Evolutionary conservation across 805 yeast genomes (phyloP), one percentile per base, ranked within the genome.

Genomic region (Wickerhamiella galacta): DNA sequence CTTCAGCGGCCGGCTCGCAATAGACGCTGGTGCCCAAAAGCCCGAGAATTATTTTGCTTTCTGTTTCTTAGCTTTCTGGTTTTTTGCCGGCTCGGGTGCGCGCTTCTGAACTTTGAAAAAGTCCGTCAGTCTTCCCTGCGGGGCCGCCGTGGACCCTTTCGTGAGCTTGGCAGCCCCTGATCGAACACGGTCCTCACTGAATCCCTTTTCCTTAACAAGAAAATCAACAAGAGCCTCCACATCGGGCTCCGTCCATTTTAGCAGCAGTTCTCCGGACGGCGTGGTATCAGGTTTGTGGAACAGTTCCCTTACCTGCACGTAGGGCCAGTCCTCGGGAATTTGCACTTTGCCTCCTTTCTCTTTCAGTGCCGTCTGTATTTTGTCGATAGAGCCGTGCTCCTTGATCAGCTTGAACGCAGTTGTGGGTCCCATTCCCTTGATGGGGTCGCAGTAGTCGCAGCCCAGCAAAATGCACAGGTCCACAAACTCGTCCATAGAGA

Each of bases 361-460:
- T 32, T 71, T 64, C 22, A 83, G 68, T 38, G 56, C 61, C 44
- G 71, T 72, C 25, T 87, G 68, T 26, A 90, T 72, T 24, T 74
- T 75, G 39, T 87, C 96, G 30, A 90, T 63, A 0, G 77, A 64
- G 1, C 77, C 74, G 52, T 81, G 83, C 48, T 87, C 94, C 49
- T 74, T 76, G 40, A 90, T 81, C 39, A 90, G 63, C 49, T 90
- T 87, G 41, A 68, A 63, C 0, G 95, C 98, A 1, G 95, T 87
- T 2, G 79, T 90, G 1, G 96, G 96, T 6, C 99, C 99, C 39
- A 90, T 75, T 16, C 98, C 98, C 46, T 72, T 72, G 37, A 90
- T 85, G 3, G 95, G 79, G 42, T 87, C 95, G 58, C 95, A 82
- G 55, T 90, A 90, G 60, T 90, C 99, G 56, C 98, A 90, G 1